Percentiles rank a stretch among this genome's conserved stretches.
Evolutionary conservation across 2,329 filamentous ascomycete species (phyloP).

Genomic region (Davidsoniella australis): DNA sequence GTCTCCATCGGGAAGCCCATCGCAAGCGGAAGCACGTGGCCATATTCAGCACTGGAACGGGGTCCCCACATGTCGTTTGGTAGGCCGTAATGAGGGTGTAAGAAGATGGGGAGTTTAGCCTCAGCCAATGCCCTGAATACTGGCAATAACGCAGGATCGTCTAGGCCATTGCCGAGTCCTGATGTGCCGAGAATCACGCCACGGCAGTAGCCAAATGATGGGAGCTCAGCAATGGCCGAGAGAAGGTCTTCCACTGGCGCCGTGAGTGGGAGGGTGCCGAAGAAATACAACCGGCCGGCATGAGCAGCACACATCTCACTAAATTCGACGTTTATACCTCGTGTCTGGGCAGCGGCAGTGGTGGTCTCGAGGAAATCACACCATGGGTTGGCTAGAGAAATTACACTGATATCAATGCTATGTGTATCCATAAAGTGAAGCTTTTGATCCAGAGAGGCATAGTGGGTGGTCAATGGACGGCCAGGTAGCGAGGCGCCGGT

Average conservation of each 20-base stretch:
- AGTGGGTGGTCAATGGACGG: slow-evolving; percentile 67
- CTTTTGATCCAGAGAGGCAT: slow-evolving; percentile 64
- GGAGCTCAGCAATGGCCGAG: slow-evolving; percentile 46
- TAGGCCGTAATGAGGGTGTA: slow-evolving; percentile 86
- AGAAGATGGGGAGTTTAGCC: slow-evolving; percentile 51
- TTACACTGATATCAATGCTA: slow-evolving; percentile 63
- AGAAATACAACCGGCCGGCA: slow-evolving; percentile 59
- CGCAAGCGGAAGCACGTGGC: slow-evolving; percentile 72
- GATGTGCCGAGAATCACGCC: slow-evolving; percentile 83
- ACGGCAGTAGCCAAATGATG: slow-evolving; percentile 47
- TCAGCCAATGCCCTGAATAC: slow-evolving; percentile 55
- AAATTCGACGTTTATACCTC: slow-evolving; percentile 61
- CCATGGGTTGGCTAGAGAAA: slow-evolving; percentile 88
- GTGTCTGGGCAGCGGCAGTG: slow-evolving; percentile 31
- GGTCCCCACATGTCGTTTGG: slow-evolving; percentile 66
- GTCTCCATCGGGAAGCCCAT: slow-evolving; percentile 86
- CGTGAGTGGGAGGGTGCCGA: slow-evolving; percentile 64
- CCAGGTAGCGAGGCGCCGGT: slow-evolving; percentile 41
- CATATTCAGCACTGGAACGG: slow-evolving; percentile 49
- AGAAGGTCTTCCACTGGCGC: slow-evolving; percentile 45
- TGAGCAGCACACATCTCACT: slow-evolving; percentile 50
- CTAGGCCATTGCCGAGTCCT: slow-evolving; percentile 62
- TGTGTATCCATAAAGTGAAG: slow-evolving; percentile 79
- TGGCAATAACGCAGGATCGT: slow-evolving; percentile 56
- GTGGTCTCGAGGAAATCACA: slow-evolving; percentile 60